Base-by-base conservation (phyloP, 345 rosid species). In the Limnanthes douglasii region DNA sequence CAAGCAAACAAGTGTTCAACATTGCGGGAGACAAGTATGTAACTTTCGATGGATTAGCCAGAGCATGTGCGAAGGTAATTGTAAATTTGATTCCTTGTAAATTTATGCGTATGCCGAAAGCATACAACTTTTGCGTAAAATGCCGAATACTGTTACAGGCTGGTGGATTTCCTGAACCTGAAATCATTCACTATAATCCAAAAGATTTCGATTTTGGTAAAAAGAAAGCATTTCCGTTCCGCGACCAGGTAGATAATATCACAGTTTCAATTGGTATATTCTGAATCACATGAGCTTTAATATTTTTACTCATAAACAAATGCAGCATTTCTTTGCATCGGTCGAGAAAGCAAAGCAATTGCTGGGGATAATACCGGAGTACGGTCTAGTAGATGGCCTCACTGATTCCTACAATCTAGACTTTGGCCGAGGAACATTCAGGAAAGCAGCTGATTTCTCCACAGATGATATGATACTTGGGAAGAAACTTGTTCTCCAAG, bases 241-340 rank as follows among this genome's bases (percentile, higher is more conserved):
- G 98, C 7, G 95, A 90, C 46, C 92, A 77, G 95, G 98, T 80
- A 70, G 57, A 18, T 31, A 5, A 19, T 24, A 3, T 30, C 9
- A 31, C 20, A 11, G 12, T 8, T 31, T 39, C 6, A 1, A 37
- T 26, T 56, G 51, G 32, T 23, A 19, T 29, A 41, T 13, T 39
- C 31, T 11, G 11, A 30, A 24, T 10, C 29, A 11, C 21, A 25
- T 24, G 33, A 16, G 6, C 4, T 44, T 1, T 0, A 1, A 8
- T 17, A 13, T 44, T 36, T 11, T 17, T 3, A 3, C 18, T 3
- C 9, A 42, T 49, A 33, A 41, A 8, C 11, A n/a, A 39, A 18
- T 77, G 78, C 78, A 90, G 98, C 95, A 90, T 68, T 90, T 66
- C 85, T 84, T 90, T 41, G 94, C 95, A 11, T 80, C 98, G 1